Conservation (phyloP, 2,329 filamentous ascomycete genomes). For the Daldinia eschscholtzii region DNA sequence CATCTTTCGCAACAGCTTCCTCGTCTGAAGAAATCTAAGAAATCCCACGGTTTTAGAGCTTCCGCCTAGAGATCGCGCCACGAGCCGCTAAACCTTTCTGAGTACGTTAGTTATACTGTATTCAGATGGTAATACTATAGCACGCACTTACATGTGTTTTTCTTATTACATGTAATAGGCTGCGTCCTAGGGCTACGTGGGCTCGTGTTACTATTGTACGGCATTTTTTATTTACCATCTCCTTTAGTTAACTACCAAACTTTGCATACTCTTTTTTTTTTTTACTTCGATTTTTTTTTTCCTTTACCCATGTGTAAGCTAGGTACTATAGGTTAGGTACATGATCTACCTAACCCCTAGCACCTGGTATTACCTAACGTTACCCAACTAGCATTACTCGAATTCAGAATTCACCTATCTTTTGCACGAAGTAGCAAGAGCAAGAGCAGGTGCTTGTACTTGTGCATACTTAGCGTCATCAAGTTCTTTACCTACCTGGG, state of each 20-base stretch:
- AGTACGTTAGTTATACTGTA: background rate
- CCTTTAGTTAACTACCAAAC: background rate
- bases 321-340: conserved; percentile 20
- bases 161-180: conserved; percentile 12
- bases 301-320: conserved; percentile 5
- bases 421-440: conserved; percentile 14
- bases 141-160: background rate
- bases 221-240: conserved; percentile 13
- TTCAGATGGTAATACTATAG: conserved; percentile 1
- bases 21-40: conserved; percentile 23
- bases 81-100: conserved; percentile 28
- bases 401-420: conserved; percentile 16
- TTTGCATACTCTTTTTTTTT: conserved; percentile 12
- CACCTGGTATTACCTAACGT: conserved; percentile 11
- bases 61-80: conserved; percentile 13
- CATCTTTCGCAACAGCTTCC: conserved; percentile 24
- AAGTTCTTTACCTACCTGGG: conserved; percentile 2
- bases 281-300: background rate
- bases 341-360: conserved; percentile 32
- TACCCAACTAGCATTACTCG: conserved; percentile 31
- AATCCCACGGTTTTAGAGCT: conserved; percentile 29
- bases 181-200: conserved; percentile 18
- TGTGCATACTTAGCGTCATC: conserved; percentile 27
- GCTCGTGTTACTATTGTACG: conserved; percentile 21
- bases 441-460: conserved; percentile 14